Base-by-base conservation (phyloP, 2,329 filamentous ascomycete genomes). In the Neonectria magnoliae region DNA sequence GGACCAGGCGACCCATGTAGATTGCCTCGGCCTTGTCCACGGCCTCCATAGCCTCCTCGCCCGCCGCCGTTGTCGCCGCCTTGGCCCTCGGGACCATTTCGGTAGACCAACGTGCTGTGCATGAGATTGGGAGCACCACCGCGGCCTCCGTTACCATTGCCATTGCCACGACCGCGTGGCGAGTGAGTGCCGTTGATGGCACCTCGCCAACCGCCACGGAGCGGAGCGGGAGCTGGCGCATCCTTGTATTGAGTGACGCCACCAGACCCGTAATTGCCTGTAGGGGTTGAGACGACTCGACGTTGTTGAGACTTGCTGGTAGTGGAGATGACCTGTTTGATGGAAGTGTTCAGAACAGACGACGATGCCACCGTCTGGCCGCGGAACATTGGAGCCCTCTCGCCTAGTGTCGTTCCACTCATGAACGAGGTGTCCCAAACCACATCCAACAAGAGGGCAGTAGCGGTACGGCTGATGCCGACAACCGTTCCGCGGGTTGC, bases 391-490 rank as follows among this genome's bases (percentile, higher is more conserved):
- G 94, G 93, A 76, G 95, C 97, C 64, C 96, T 91, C 61, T 94
- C 94, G 64, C 93, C 92, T 16, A 99, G 86, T 0, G 93, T 96
- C 2, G 94, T 98, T 67, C 96, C 96, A 75, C 94, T 97, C 94
- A 99, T 98, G 80, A 99, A 99, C 0, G 93, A 92, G 13, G 89
- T 88, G 77, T 99, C 97, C 80, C 97, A 99, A 8, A 99, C 90
- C 62, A 98, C 88, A 77, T 99, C 96, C 41, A 99, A 85, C 62
- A 98, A 85, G 51, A 93, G 88, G 27, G 91, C 91, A 60, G 93
- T 92, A 20, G 94, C 87, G 31, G 94, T 98, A 60, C 93, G 91
- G 65, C 94, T 98, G 76, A 98, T 91, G 38, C 96, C 96, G 61
- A 97, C 91, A n/a, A 99, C 93, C 1, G 96, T 98, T 73, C 97